Base-by-base conservation (phyloP, 768 basidiomycete species). In the Amyloporia xantha region DNA sequence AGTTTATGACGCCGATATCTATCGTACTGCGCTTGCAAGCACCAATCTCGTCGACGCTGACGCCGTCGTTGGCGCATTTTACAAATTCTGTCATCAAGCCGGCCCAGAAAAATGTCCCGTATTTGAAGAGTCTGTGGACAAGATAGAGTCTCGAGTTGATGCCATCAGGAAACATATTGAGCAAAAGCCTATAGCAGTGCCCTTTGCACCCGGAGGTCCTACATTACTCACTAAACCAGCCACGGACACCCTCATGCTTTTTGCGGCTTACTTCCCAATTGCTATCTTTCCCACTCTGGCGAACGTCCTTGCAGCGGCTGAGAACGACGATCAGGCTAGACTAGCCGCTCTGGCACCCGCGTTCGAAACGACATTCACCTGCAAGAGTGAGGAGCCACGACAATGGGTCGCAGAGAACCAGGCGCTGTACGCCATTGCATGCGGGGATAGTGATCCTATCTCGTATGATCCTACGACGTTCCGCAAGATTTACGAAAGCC, bases 1-100 rank as follows among this genome's bases (percentile, higher is more conserved):
- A 35, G 63, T 63, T 6, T 57, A 48, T 17, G 62, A 65, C 51
- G 42, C 55, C 4, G 27, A 59, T n/a, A 57, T 57, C 53, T 59
- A 59, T 49, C 47, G 47, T 21, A 45, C 36, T n/a, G 41, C 43
- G 13, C 40, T 48, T 4, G 61, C 59, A 58, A 53, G 41, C 40
- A 49, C 51, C 12, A 61, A 59, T 44, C 54, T 64, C 1, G 6
- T 48, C 25, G 59, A 62, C 48, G 59, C 43, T 2, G 60, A 64
- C 23, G 55, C 53, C 25, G 55, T 53, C 23, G 46, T 58, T 23
- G 44, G 41, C 19, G 45, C 47, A 0, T 42, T 63, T 23, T 53
- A 46, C 43, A 24, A 24, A 1, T 52, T 56, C 48, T 65, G 58
- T 51, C 48, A 54, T 25, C 23, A 51, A 2, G 64, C 60, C 7